phyloP scores from a whole-genome alignment of 2,329 filamentous ascomycete species.

The Arthrobotrys iridis region DNA sequence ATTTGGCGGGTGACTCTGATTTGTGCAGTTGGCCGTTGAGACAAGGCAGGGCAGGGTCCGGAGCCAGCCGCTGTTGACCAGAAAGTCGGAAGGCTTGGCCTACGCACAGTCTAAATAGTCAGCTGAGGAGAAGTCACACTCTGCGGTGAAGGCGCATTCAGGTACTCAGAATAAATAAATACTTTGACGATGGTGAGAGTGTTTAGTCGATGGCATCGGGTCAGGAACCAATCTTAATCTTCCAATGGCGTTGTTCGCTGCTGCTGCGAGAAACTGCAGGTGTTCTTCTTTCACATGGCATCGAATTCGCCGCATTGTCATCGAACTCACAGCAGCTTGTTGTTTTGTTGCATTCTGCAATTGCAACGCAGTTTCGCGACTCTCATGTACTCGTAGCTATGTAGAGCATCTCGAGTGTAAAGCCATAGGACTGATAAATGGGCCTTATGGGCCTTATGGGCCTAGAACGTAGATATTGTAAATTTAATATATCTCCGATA shows the following conservation, averaged over 20 bases:
- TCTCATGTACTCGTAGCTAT: no score
- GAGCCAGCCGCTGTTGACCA: constrained; percentile 11
- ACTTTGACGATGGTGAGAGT: neutral
- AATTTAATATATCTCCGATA: no score
- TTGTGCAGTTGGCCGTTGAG: neutral
- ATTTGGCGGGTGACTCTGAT: constrained; percentile 45
- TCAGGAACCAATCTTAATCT: no score
- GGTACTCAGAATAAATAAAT: neutral
- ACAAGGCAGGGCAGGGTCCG: neutral
- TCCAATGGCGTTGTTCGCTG: no score
- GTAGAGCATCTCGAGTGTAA: no score
- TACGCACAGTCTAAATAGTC: constrained; percentile 26
- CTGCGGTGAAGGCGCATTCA: neutral
- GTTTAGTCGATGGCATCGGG: no score
- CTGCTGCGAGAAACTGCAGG: no score
- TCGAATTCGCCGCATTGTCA: neutral
- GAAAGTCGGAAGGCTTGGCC: constrained; percentile 12
- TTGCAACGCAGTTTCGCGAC: no score
- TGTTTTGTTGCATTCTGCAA: neutral
- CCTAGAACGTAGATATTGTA: no score
- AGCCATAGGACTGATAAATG: no score
- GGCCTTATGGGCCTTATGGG: no score
- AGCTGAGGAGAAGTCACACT: neutral
- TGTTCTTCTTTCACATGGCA: no score
- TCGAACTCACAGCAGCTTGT: neutral